Conservation (phyloP, 208 protist genomes). For the Wallacemonas sp. region DNA sequence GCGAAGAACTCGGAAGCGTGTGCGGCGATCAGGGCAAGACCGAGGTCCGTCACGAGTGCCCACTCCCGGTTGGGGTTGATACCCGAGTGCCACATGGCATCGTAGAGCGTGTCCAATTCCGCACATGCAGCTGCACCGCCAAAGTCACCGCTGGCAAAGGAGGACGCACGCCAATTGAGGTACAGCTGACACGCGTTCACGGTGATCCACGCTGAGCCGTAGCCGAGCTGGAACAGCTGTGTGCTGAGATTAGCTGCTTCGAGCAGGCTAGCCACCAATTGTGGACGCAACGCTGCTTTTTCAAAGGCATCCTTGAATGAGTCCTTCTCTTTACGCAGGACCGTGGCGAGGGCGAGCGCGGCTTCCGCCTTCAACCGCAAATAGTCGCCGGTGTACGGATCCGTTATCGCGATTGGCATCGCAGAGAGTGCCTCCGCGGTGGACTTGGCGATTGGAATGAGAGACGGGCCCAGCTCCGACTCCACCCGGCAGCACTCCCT, state of each 20-base stretch:
- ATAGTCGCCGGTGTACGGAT: slow-evolving; percentile 11
- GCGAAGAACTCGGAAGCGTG: slow-evolving; percentile 1
- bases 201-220: slow-evolving; percentile 49
- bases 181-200: slow-evolving; percentile 66
- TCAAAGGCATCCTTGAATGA: background rate
- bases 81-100: slow-evolving; percentile 23
- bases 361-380: slow-evolving; percentile 28
- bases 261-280: slow-evolving; percentile 1
- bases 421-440: slow-evolving; percentile 51
- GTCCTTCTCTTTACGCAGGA: slow-evolving; percentile 31
- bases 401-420: slow-evolving; percentile 24
- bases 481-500: slow-evolving; percentile 42
- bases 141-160: slow-evolving; percentile 52
- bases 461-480: slow-evolving; percentile 41
- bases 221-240: slow-evolving; percentile 33
- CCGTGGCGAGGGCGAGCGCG: slow-evolving; percentile 23
- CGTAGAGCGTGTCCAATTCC: slow-evolving; percentile 38
- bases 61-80: slow-evolving; percentile 38
- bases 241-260: slow-evolving; percentile 34
- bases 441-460: slow-evolving; percentile 57
- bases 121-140: slow-evolving; percentile 6
- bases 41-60: slow-evolving; percentile 15
- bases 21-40: background rate
- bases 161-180: slow-evolving; percentile 39
- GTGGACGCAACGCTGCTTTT: background rate